These are phyloP conservation scores for Diaporthe sp. DNA, from an alignment of 2,329 filamentous ascomycete genomes.

Conservation along the genomic window DNA sequence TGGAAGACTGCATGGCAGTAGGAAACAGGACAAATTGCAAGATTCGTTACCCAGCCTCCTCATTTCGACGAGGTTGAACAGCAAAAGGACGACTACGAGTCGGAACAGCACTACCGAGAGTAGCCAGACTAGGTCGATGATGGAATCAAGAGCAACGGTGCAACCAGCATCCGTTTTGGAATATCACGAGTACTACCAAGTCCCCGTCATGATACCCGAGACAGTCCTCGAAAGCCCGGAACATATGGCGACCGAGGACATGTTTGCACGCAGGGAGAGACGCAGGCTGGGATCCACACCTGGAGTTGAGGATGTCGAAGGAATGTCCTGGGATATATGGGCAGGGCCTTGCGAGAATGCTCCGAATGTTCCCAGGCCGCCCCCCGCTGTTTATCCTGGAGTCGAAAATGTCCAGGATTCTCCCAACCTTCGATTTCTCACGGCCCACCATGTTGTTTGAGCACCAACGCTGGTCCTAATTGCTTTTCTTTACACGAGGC, in stretches of 20 bases:
- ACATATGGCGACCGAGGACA: background rate
- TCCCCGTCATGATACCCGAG: slow-evolving; percentile 21
- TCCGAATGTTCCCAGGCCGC: background rate
- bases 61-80: background rate
- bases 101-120: background rate
- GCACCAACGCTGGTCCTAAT: background rate
- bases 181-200: slow-evolving; percentile 8
- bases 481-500: background rate
- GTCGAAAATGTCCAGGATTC: background rate
- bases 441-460: slow-evolving; percentile 2
- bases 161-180: background rate
- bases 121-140: slow-evolving; percentile 4
- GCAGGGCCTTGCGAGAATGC: background rate
- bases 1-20: background rate
- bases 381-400: background rate
- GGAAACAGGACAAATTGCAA: background rate
- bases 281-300: too few species aligned
- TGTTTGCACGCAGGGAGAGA: background rate
- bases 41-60: background rate
- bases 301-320: background rate
- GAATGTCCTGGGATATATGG: background rate
- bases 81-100: background rate
- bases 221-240: slow-evolving; percentile 2
- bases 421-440: slow-evolving; percentile 10
- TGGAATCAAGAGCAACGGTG: slow-evolving; percentile 4